These are phyloP conservation scores for Ceratorhiza oryzae-sativae DNA, from an alignment of 1,284 basidiomycete species.

Conservation along the genomic window DNA sequence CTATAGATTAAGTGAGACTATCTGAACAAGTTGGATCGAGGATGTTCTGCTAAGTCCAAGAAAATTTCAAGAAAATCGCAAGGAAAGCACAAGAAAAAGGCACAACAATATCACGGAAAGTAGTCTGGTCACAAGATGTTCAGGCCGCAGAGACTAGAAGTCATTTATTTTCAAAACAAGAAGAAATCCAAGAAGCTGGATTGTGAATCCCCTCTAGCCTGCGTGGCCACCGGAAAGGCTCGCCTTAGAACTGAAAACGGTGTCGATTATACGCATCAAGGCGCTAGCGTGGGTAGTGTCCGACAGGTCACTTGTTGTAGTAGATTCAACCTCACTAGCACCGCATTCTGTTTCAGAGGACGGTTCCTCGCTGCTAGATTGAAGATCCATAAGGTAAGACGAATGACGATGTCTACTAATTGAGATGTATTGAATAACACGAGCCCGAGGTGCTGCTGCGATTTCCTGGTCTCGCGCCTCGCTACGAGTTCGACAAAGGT, in stretches of 20 bases:
- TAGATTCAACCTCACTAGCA: neutral
- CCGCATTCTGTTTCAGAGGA: neutral
- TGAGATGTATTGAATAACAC: neutral
- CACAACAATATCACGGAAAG: too few species aligned
- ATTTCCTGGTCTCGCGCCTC: neutral
- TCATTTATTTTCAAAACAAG: neutral
- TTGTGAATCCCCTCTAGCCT: too few species aligned
- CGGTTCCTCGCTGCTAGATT: neutral
- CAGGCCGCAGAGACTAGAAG: too few species aligned
- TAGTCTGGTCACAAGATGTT: too few species aligned
- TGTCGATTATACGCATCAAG: neutral
- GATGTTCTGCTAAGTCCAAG: neutral
- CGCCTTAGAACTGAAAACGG: neutral
- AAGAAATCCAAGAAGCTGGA: neutral
- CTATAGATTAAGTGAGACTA: constrained; percentile 2
- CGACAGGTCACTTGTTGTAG: neutral
- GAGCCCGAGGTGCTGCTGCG: neutral
- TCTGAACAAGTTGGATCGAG: neutral
- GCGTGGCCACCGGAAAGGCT: too few species aligned
- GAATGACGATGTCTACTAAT: too few species aligned
- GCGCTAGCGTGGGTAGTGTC: neutral
- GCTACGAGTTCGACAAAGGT: constrained; percentile 5
- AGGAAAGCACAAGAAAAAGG: too few species aligned
- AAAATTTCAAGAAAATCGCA: neutral
- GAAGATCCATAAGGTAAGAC: too few species aligned